Evolutionary conservation across 2,329 filamentous ascomycete genomes (phyloP).

Genomic region (Aspergillus arachidicola): DNA sequence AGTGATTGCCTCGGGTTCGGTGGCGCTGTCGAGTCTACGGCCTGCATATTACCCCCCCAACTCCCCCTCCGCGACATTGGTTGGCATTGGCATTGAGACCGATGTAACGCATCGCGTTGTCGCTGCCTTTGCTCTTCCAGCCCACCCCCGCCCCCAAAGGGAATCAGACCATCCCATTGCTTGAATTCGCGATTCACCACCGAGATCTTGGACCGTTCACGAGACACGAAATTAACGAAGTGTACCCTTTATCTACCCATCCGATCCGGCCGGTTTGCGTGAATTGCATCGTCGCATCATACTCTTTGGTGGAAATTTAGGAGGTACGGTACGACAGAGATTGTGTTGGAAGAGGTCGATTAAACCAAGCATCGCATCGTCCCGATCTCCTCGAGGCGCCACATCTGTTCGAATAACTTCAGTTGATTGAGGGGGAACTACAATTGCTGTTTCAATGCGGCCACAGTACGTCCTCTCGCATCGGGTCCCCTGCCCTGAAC

Average conservation of each 20-base stretch:
- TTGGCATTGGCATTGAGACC: conserved; percentile 21
- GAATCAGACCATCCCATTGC: conserved; percentile 15
- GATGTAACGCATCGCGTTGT: conserved; percentile 29
- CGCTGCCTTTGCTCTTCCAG: conserved; percentile 25
- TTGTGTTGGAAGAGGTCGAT: neutral
- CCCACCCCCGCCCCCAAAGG: conserved; percentile 17
- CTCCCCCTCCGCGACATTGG: conserved; percentile 13
- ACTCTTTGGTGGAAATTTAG: neutral
- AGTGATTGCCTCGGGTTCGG: neutral
- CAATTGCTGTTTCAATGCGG: conserved; percentile 32
- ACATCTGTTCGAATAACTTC: neutral
- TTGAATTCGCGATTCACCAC: neutral
- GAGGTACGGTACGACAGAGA: neutral
- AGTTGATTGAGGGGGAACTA: neutral
- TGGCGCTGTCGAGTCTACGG: neutral
- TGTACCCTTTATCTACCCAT: neutral
- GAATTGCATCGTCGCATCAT: neutral
- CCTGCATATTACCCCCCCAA: neutral
- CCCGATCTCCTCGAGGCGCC: neutral
- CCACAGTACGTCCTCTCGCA: conserved; percentile 36
- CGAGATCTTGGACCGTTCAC: neutral
- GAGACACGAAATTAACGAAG: neutral
- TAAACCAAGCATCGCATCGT: neutral
- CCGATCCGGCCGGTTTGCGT: neutral
- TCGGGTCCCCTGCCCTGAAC: neutral